A percentile compares a stretch with the other conserved stretches of the same genome.
Conservation (phyloP, 78 protist genomes). For the Guillardia theta region DNA sequence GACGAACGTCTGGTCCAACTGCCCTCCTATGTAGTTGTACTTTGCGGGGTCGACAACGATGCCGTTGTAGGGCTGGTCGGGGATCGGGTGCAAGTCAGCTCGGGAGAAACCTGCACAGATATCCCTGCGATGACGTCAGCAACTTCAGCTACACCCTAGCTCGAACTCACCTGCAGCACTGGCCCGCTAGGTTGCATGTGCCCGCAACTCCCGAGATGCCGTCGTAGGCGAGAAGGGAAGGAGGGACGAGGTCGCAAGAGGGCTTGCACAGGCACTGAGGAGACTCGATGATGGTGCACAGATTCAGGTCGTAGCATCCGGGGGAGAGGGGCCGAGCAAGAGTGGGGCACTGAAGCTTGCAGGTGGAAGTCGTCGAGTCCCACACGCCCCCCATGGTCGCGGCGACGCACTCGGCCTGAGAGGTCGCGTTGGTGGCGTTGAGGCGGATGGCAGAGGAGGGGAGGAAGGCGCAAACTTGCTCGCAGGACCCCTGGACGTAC, state of each 20-base stretch:
- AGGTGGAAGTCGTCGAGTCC: not conserved
- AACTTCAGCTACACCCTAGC: too few relatives aligned
- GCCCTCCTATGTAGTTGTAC: not conserved
- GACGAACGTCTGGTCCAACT: not conserved
- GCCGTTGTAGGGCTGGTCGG: too few relatives aligned
- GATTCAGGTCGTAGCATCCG: not conserved
- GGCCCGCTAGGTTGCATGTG: not conserved
- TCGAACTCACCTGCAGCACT: conserved; percentile 24
- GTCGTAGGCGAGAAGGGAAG: not conserved
- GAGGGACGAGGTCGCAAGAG: not conserved
- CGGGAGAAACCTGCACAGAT: not conserved
- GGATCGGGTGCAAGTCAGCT: not conserved
- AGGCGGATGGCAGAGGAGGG: not conserved
- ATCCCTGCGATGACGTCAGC: too few relatives aligned
- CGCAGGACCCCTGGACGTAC: not conserved
- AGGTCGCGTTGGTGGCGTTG: not conserved
- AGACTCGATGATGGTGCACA: not conserved
- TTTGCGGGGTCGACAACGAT: not conserved
- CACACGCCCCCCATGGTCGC: not conserved
- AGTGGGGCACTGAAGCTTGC: not conserved
- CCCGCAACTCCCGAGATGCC: not conserved
- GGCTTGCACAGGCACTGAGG: conserved; percentile 11
- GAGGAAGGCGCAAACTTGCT: not conserved
- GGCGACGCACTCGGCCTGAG: not conserved
- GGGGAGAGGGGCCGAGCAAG: not conserved